Base-by-base conservation (phyloP, 192 early-diverging fungal species). In the Umbelopsis sp. region DNA sequence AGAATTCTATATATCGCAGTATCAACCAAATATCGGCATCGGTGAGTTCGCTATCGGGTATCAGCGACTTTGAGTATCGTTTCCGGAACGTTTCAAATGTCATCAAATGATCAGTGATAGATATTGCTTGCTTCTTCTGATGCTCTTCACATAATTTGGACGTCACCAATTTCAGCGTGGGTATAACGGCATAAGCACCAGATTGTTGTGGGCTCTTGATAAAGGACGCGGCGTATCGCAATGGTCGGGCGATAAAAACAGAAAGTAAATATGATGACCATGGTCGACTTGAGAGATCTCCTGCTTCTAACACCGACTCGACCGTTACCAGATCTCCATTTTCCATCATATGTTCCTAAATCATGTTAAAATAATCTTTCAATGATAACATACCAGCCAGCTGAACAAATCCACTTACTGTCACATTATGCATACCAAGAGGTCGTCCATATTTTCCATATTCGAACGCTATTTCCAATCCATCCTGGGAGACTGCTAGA, bases 371-470 rank as follows among this genome's bases (percentile, higher is more conserved):
- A 12, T 38, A 3, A 29, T 25, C 20, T 29, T 20, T 22, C 31
- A 16, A 21, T 11, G 7, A 45, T 59, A 31, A 24, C 32, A 16
- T n/a, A 29, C n/a, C n/a, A n/a, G n/a, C n/a, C n/a, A n/a, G n/a
- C n/a, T n/a, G n/a, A n/a, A n/a, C n/a, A n/a, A 31, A 11, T 67
- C 12, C 65, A 49, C 32, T 70, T 70, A 75, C 73, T 32, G 69
- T n/a, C 6, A 75, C 73, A 65, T 45, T 41, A 20, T 49, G 31
- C 7, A 75, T 25, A 3, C 68, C 54, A 24, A 75, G 45, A 45
- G 73, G 73, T 41, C 26, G 69, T 51, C 73, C 73, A 20, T 65
- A 36, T n/a, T 47, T 38, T 24, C 68, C 54, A 43, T 32, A 16
- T 43, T 66, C 53, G 21, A 75, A 75, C 11, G 54, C 69, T 1